phyloP scores from a whole-genome alignment of 108 stramenopile species.

The Fistulifera solaris region DNA sequence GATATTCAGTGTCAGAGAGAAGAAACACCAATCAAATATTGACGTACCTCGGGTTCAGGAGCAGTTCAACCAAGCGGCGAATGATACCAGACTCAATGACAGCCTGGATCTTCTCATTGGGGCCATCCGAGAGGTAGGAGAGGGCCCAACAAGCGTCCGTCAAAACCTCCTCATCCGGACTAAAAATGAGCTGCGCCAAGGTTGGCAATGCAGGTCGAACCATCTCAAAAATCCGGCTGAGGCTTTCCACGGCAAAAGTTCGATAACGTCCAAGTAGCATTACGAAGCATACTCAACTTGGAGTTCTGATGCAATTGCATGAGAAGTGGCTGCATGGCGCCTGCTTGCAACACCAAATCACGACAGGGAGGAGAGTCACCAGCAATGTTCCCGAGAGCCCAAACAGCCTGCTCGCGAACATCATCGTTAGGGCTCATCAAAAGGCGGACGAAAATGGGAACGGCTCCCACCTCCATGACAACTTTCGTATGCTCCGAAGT shows the following conservation, averaged over 20 bases:
- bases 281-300: slow-evolving; percentile 93
- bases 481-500: slow-evolving; percentile 96
- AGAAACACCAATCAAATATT: too few species aligned
- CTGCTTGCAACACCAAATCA: slow-evolving; percentile 87
- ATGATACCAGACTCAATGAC: slow-evolving; percentile 97
- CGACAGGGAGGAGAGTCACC: slow-evolving; percentile 95
- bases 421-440: slow-evolving; percentile 91
- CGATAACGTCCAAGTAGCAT: slow-evolving; percentile 98
- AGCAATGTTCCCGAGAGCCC: slow-evolving; percentile 99
- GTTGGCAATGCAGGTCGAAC: slow-evolving; percentile 87
- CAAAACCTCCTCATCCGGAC: slow-evolving; percentile 94
- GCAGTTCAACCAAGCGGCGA: slow-evolving; percentile 89
- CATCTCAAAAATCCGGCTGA: slow-evolving; percentile 91
- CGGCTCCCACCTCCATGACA: slow-evolving; percentile 97
- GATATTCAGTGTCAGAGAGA: too few species aligned
- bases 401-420: slow-evolving; percentile 96
- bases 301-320: slow-evolving; percentile 86
- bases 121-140: slow-evolving; percentile 91
- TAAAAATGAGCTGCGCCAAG: slow-evolving; percentile 89
- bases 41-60: slow-evolving; percentile 57
- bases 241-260: slow-evolving; percentile 99
- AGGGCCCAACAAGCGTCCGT: slow-evolving; percentile 99
- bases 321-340: slow-evolving; percentile 92
- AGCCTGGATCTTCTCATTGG: slow-evolving; percentile 97
- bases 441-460: slow-evolving; percentile 91